phyloP scores from a whole-genome alignment of 2,329 filamentous ascomycete genomes.

The Xylariaceae sp. region DNA sequence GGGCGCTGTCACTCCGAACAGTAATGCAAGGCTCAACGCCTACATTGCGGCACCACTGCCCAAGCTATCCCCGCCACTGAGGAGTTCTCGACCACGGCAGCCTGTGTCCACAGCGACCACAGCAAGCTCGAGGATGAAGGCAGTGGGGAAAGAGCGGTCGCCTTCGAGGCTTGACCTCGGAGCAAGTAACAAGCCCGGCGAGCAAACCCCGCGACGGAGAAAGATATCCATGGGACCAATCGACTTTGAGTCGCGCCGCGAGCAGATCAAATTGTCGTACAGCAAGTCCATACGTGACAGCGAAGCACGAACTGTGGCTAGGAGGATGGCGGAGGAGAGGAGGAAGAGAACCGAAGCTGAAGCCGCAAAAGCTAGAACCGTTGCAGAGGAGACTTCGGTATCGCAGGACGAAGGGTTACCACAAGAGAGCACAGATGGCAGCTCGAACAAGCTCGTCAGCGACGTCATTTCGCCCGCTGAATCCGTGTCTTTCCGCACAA shows the following conservation, averaged over 20 bases:
- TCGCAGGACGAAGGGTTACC: conserved; percentile 10
- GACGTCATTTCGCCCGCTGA: conserved; percentile 2
- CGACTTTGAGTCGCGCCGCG: conserved; percentile 75
- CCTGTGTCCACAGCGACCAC: conserved; percentile 69
- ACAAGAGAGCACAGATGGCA: conserved; percentile 7
- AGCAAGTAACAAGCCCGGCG: conserved; percentile 28
- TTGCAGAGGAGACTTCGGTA: conserved; percentile 34
- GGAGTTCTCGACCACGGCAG: conserved; percentile 75
- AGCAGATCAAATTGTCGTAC: conserved; percentile 78
- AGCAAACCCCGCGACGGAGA: conserved; percentile 34
- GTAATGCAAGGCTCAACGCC: conserved; percentile 57
- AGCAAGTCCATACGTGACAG: conserved; percentile 73
- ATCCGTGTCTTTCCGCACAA: conserved; percentile 3
- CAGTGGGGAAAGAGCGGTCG: conserved; percentile 48
- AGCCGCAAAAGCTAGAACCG: conserved; percentile 28
- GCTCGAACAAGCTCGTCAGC: conserved; percentile 3
- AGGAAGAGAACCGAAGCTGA: conserved; percentile 41
- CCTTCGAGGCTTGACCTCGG: conserved; percentile 27
- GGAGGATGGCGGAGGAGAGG: conserved; percentile 45
- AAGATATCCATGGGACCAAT: conserved; percentile 64
- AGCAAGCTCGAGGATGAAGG: conserved; percentile 60
- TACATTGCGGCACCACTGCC: conserved; percentile 64
- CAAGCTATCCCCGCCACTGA: conserved; percentile 68
- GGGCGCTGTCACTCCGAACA: conserved; percentile 39
- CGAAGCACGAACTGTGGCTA: conserved; percentile 48